These are phyloP conservation scores for Penicillium angulare DNA, from an alignment of 495 filamentous ascomycete genomes.

Conservation along the genomic window DNA sequence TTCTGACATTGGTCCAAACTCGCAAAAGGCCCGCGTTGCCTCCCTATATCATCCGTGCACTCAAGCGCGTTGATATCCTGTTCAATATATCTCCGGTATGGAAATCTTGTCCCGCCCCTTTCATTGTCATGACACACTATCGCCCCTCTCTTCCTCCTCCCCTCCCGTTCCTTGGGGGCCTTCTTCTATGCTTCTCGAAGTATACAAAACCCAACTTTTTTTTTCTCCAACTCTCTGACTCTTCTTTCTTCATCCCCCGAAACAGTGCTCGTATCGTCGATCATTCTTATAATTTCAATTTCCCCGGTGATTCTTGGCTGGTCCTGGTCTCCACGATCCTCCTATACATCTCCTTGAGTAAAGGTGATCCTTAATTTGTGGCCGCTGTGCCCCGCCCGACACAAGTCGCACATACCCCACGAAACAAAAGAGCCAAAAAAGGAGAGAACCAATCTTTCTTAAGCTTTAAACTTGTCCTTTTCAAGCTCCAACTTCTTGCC, in stretches of 20 bases:
- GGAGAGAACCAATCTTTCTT: too few species aligned
- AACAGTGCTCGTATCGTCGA: not conserved
- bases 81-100: conserved; percentile 4
- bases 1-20: not conserved
- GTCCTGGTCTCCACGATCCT: conserved; percentile 19
- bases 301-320: conserved; percentile 20
- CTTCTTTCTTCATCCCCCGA: not conserved
- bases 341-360: conserved; percentile 3
- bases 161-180: conserved; percentile 6
- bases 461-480: not conserved
- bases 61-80: not conserved
- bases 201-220: conserved; percentile 1
- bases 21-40: not conserved
- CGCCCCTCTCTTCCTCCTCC: too few species aligned
- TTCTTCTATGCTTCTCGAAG: conserved; percentile 4
- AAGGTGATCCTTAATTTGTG: not conserved
- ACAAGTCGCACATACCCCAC: conserved; percentile 11
- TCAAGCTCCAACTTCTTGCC: not conserved
- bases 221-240: too few species aligned
- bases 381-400: conserved; percentile 1
- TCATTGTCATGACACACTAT: not conserved
- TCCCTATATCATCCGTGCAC: conserved; percentile 1
- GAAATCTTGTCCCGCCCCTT: not conserved
- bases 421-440: not conserved
- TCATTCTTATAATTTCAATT: not conserved